Evolutionary conservation across 108 stramenopile genomes (phyloP), one percentile per base, ranked within the genome.

Genomic region (Hondaea fermentalgiana): DNA sequence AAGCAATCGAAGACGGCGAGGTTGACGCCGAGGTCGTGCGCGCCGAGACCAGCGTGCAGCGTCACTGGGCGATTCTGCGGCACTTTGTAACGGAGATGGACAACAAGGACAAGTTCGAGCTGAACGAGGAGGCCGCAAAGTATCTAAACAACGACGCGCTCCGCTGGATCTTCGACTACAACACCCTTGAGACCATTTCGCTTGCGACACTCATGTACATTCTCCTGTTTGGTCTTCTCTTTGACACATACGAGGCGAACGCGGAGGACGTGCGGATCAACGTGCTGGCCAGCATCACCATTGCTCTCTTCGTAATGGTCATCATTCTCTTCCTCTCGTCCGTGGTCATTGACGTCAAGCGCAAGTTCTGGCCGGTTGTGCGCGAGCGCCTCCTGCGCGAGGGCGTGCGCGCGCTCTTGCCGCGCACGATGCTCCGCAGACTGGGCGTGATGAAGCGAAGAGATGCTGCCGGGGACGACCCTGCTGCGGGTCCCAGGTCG

Each of bases 61-160:
- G 51, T 1, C 45, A 28, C 25, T 83, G 76, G 76, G 45, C 49
- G 6, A 21, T 83, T 12, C 49, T 83, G 51, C 76, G 51, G 12
- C 45, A 83, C 45, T 83, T 83, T 45, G 76, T 83, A 14, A 47
- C 49, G 8, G 76, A 83, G 51, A 28, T 53, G 51, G 51, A 83
- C 76, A 53, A 83, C 51, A 47, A 83, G 51, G 76, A 83, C 25
- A 83, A 83, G 76, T 83, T 83, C 28, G 76, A 83, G 51, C 76
- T 83, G 12, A 83, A 83, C 23, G 49, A 83, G 25, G 76, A 83
- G n/a, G 76, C 76, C n/a, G 45, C 76, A 21, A 47, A 83, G 76
- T 83, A 83, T 23, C 76, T 83, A 17, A 35, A 53, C 2, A 47
- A 23, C 76, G 76, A 83, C 28, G 76, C 76, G 19, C 51, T 47